Conservation (phyloP, 2,329 filamentous ascomycete species). For the Aspergillus viridinutans region DNA sequence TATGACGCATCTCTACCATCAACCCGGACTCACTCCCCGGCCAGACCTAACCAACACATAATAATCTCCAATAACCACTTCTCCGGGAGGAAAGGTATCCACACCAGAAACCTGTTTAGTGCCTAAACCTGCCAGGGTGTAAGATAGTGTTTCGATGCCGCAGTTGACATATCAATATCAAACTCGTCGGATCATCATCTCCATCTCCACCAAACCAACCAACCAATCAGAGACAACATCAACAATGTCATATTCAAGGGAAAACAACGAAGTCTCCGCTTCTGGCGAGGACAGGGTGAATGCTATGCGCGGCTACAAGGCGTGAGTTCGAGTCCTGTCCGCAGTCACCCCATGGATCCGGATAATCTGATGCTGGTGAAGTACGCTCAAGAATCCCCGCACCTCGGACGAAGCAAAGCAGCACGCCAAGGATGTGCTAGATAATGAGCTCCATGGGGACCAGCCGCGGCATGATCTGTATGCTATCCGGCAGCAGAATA, state of each 20-base stretch:
- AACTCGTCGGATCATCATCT: neutral
- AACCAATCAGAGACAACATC: neutral
- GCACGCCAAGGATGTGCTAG: constrained; percentile 20
- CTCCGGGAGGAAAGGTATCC: neutral
- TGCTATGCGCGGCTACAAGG: constrained; percentile 17
- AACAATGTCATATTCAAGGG: constrained; percentile 9
- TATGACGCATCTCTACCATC: constrained; percentile 4
- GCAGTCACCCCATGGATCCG: neutral
- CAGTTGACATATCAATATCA: neutral
- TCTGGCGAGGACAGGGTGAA: constrained; percentile 15
- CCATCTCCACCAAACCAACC: neutral
- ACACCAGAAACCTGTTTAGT: neutral
- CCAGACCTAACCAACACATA: neutral
- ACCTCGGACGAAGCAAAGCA: constrained; percentile 21
- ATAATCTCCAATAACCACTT: neutral
- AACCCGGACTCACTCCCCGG: neutral
- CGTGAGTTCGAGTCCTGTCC: constrained; percentile 6
- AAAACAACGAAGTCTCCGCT: constrained; percentile 8
- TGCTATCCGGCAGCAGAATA: constrained; percentile 1
- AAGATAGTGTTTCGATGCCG: neutral
- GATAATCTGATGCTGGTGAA: neutral
- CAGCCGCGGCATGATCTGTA: constrained; percentile 12
- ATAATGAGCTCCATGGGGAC: constrained; percentile 17
- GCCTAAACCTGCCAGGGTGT: neutral
- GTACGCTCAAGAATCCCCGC: constrained; percentile 16